Evolutionary conservation across 2,329 filamentous ascomycete genomes (phyloP).

Genomic region (Colletotrichum viniferum): DNA sequence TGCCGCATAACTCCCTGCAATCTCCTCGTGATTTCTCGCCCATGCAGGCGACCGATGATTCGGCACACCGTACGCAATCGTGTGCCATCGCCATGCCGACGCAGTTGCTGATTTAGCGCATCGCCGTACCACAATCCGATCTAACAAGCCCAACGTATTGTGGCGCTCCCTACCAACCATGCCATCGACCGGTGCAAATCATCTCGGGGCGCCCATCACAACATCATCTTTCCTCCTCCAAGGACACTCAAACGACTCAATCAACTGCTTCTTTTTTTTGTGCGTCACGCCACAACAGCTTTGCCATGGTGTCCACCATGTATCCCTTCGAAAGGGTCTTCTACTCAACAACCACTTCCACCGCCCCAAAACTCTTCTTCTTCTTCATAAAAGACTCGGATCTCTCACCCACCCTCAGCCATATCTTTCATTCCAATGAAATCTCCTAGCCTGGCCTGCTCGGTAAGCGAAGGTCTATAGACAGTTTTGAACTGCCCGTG

Average conservation of each 20-base stretch:
- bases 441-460: not conserved
- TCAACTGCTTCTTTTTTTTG: slow-evolving; percentile 19
- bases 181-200: slow-evolving; percentile 5
- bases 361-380: slow-evolving; percentile 23
- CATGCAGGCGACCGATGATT: not conserved
- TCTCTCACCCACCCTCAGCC: slow-evolving; percentile 13
- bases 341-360: slow-evolving; percentile 25
- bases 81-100: not conserved
- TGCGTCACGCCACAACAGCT: slow-evolving; percentile 23
- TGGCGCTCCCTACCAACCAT: not conserved
- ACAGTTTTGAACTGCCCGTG: not conserved
- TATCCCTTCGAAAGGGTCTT: slow-evolving; percentile 19
- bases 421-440: slow-evolving; percentile 3
- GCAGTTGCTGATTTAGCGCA: not conserved
- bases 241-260: slow-evolving; percentile 9
- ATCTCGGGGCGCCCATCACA: slow-evolving; percentile 11
- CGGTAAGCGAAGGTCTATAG: not conserved
- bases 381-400: slow-evolving; percentile 20
- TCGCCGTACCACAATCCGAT: not conserved
- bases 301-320: slow-evolving; percentile 20
- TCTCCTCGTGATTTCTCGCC: not conserved
- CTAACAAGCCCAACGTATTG: not conserved
- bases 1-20: not conserved
- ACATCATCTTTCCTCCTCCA: slow-evolving; percentile 8
- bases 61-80: not conserved